These are phyloP conservation scores for Fusarium sp. DNA, from an alignment of 2,329 filamentous ascomycete species.

Conservation along the genomic window DNA sequence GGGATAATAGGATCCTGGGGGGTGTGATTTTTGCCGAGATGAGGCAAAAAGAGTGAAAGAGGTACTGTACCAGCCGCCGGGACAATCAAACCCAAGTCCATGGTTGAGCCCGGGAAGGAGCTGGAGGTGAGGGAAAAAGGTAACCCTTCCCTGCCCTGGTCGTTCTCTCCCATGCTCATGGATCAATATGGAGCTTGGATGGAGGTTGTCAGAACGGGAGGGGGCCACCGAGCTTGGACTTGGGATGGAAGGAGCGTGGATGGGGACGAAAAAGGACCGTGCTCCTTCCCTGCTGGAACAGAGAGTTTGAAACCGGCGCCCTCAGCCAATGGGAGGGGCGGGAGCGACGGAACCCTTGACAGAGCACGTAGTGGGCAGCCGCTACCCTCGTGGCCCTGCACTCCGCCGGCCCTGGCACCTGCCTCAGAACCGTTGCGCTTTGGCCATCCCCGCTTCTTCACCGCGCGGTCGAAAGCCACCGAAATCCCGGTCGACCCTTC, in stretches of 20 bases:
- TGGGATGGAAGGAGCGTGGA: constrained; percentile 16
- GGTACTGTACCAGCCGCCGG: constrained; percentile 18
- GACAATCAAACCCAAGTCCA: constrained; percentile 31
- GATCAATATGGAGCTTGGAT: neutral
- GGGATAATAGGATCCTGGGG: neutral
- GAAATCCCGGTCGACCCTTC: constrained; percentile 26
- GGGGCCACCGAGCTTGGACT: constrained; percentile 17
- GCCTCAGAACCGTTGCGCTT: constrained; percentile 14
- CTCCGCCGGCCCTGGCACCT: constrained; percentile 6
- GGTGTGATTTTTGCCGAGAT: constrained; percentile 27
- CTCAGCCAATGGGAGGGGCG: constrained; percentile 21
- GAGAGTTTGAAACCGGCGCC: constrained; percentile 35
- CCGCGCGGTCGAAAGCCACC: constrained; percentile 32
- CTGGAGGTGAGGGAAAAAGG: constrained; percentile 21
- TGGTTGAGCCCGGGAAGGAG: constrained; percentile 18
- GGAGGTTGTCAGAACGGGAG: constrained; percentile 36
- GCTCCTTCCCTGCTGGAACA: constrained; percentile 40
- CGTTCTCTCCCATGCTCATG: neutral
- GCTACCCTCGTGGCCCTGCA: constrained; percentile 1
- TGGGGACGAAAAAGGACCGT: constrained; percentile 29
- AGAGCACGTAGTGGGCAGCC: neutral
- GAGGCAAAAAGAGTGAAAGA: constrained; percentile 28
- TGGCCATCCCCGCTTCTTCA: constrained; percentile 31
- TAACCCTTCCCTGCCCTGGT: constrained; percentile 30
- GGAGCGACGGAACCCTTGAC: constrained; percentile 23